Conservation (phyloP, 441 rosid genomes). For the Raphanus hybrid region DNA sequence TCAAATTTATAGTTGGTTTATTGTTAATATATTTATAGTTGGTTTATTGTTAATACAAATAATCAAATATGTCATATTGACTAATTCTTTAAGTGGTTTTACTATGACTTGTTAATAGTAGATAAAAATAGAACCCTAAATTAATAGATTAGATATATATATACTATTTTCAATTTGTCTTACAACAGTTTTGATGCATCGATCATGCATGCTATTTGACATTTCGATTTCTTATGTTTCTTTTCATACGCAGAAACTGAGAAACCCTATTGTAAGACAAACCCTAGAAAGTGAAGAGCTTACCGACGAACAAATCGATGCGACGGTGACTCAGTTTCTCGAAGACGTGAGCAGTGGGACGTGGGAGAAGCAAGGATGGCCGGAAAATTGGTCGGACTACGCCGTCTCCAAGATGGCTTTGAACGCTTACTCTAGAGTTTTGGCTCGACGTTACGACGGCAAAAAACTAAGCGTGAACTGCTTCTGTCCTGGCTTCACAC, state of each 20-base stretch:
- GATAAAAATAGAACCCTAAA: no score
- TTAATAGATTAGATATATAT: no score
- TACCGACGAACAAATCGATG: slow-evolving; percentile 54
- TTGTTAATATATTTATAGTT: no score
- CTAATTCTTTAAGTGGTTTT: no score
- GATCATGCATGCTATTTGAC: not conserved
- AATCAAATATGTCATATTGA: no score
- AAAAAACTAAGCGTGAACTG: slow-evolving; percentile 63
- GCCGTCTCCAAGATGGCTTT: slow-evolving; percentile 87
- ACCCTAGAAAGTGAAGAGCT: slow-evolving; percentile 54
- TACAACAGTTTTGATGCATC: not conserved
- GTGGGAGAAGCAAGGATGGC: slow-evolving; percentile 85
- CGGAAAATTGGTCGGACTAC: slow-evolving; percentile 80
- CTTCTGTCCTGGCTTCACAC: slow-evolving; percentile 88
- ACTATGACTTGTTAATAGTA: no score
- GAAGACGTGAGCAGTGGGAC: slow-evolving; percentile 57
- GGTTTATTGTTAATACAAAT: no score
- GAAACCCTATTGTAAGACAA: slow-evolving; percentile 52
- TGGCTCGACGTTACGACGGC: slow-evolving; percentile 53
- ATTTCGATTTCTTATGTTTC: not conserved
- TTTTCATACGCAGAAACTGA: slow-evolving; percentile 62
- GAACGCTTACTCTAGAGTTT: slow-evolving; percentile 71
- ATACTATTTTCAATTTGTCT: not conserved
- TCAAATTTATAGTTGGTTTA: no score
- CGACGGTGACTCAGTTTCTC: slow-evolving; percentile 51